Evolutionary conservation across 1,284 basidiomycete genomes (phyloP), one percentile per base, ranked within the genome.

Genomic region (Rhodotorula sp.): DNA sequence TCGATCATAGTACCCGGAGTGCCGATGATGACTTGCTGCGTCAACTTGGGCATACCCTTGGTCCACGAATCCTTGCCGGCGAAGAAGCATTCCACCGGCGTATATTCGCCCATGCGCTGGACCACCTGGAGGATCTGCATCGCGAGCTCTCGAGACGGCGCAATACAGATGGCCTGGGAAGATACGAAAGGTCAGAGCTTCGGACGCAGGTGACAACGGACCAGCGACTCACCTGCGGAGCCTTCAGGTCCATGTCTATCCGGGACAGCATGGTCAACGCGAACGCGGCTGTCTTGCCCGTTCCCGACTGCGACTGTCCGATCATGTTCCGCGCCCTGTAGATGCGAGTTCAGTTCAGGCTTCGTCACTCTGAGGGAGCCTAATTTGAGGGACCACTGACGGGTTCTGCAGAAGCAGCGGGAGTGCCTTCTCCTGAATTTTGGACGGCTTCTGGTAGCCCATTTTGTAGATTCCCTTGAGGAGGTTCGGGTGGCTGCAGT

Each of bases 201-300:
- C 37, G 37, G 33, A 33, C 33, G 33, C 6, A 7, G 33, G 33
- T 1, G 57, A 26, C 8, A 26, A 5, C 6, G 17, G 30, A 24
- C 37, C 37, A 33, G 14, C 7, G 22, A 63, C 33, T 69, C 70
- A 91, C 91, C 82, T 97, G 96, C 49, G 94, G 90, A 74, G 90
- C 89, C 75, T 90, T 86, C 67, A 89, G 83, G 46, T 86, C 85
- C 77, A 90, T 93, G 82, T 98, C 93, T 68, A 99, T 87, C 48
- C 95, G 88, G 79, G 90, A 94, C 30, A 99, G 87, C 95, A 99
- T 99, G 42, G 95, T 95, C 66, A 99, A 85, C 20, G 95, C 91
- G 80, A 99, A 99, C 4, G 96, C 96, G 10, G 96, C 96, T 6
- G 96, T 99, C 84, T 99, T 99, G 67, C 96, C 96, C 14, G 96